Percentiles rank a stretch among this genome's conserved stretches.
These are phyloP conservation scores for Alternaria sp. DNA, from an alignment of 2,329 filamentous ascomycete species.

Conservation along the genomic window DNA sequence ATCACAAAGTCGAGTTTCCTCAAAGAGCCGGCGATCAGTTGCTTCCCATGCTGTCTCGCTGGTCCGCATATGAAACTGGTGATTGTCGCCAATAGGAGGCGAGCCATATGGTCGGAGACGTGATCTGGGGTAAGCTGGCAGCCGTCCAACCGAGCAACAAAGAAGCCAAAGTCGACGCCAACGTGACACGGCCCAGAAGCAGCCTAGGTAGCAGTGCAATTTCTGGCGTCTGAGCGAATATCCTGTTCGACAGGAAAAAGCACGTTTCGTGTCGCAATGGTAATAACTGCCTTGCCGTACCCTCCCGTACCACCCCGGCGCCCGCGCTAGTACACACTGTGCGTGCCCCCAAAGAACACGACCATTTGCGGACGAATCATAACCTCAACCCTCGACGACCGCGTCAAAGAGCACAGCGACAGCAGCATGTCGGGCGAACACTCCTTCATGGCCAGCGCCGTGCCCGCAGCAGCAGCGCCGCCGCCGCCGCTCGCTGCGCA, in stretches of 20 bases:
- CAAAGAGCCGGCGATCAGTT: neutral
- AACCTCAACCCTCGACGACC: conserved; percentile 22
- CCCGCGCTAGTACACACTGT: conserved; percentile 13
- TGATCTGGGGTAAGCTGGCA: neutral
- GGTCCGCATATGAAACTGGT: conserved; percentile 2
- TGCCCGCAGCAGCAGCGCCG: conserved; percentile 33
- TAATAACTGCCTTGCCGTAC: conserved; percentile 10
- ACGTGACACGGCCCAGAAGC: neutral
- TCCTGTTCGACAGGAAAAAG: conserved; percentile 1
- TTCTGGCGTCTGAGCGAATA: neutral
- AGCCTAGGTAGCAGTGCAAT: neutral
- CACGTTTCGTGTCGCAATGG: conserved; percentile 6
- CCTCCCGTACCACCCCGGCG: conserved; percentile 12
- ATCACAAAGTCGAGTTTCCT: neutral
- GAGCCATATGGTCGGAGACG: conserved; percentile 1
- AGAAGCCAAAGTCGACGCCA: neutral
- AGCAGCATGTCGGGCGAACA: conserved; percentile 46
- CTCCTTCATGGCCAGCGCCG: conserved; percentile 47
- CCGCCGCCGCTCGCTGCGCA: conserved; percentile 41
- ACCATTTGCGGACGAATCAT: conserved; percentile 21
- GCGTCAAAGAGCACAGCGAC: conserved; percentile 8
- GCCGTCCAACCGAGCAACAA: neutral
- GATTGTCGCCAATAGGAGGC: conserved; percentile 6
- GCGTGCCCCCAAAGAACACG: conserved; percentile 9
- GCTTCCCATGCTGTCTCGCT: conserved; percentile 1